Evolutionary conservation across 305 asterid genomes (phyloP), one percentile per base, ranked within the genome.

Genomic region (Fraxinus dipetala): DNA sequence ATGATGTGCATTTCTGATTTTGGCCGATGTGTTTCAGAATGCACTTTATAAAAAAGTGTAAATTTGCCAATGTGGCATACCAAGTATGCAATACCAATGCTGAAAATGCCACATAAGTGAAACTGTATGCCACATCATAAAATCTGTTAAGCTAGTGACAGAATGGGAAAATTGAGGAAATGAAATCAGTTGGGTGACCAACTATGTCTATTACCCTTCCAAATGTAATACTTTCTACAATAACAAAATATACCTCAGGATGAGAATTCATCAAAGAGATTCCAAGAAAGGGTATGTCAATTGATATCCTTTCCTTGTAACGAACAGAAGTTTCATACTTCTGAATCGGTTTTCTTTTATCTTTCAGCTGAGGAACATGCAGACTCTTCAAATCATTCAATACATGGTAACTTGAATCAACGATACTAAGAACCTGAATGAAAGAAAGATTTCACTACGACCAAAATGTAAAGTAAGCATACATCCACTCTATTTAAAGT

Each of bases 221-320:
- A 18, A 75, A 40, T 36, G 24, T 45, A 78, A 67, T 54, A 24
- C 56, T 63, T 38, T 77, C 81, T 80, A 61, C 22, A 43, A 78
- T 61, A 76, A 80, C 35, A 24, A 65, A 63, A 51, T 54, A 88
- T 89, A 96, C 99, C 99, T 96, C 97, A 51, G 96, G 90, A 84
- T 85, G 89, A 83, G 97, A 91, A 89, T 90, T 94, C 94, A 96
- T 91, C 81, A 96, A 83, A 73, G 99, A 96, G 80, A 96, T 85
- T 81, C 99, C 99, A 82, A 96, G 88, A 84, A 91, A 96, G 70
- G 99, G 96, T 82, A 96, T 88, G 85, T 87, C 91, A 84, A 96
- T 78, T 32, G 92, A 86, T 77, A 96, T 65, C 81, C 90, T 92
- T 85, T 96, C 98, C 82, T 83, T 92, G 90, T 81, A 96, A 82